Evolutionary conservation across 306 rosid species (phyloP), one percentile per base, ranked within the genome.

Genomic region (Ceratonia siliqua): DNA sequence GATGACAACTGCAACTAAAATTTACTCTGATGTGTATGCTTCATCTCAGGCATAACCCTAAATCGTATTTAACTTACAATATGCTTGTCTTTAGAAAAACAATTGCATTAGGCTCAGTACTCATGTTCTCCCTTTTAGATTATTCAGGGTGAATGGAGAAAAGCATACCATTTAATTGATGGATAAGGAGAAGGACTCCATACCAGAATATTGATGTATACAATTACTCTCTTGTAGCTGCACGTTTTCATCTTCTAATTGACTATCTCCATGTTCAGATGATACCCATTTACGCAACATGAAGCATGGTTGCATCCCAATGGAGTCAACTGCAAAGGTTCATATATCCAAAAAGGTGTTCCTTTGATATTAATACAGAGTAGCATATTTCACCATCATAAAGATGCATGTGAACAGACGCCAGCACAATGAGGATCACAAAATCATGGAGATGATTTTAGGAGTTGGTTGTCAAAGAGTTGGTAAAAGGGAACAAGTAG

Each of bases 281-380:
- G 93, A 87, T 69, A 68, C 79, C 97, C 95, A 90, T 88, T 94
- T 91, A 78, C 66, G 68, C 86, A 94, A 82, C 24, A 14, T 68
- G 78, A 90, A 84, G 72, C 62, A 46, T 11, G 85, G 89, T 36
- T 83, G 83, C 3, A 9, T 18, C 65, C 64, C 81, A 45, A 38
- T 46, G 54, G 68, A 58, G 59, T 78, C 79, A 38, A 39, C 83
- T 64, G 45, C 50, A 73, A 72, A 52, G 48, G 46, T 74, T 56
- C 56, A 71, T 22, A 56, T 35, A 68, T 77, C 30, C 64, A 76
- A 61, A 57, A 55, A 81, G 59, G 66, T 20, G 32, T 46, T 53
- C 55, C 52, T 18, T 13, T 43, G 12, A 70, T 59, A 41, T n/a
- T 28, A 39, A 49, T 42, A 69, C 2, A n/a, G 75, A 53, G 68